Evolutionary conservation across 768 basidiomycete genomes (phyloP), one percentile per base, ranked within the genome.

Genomic region (Mrakia frigida): DNA sequence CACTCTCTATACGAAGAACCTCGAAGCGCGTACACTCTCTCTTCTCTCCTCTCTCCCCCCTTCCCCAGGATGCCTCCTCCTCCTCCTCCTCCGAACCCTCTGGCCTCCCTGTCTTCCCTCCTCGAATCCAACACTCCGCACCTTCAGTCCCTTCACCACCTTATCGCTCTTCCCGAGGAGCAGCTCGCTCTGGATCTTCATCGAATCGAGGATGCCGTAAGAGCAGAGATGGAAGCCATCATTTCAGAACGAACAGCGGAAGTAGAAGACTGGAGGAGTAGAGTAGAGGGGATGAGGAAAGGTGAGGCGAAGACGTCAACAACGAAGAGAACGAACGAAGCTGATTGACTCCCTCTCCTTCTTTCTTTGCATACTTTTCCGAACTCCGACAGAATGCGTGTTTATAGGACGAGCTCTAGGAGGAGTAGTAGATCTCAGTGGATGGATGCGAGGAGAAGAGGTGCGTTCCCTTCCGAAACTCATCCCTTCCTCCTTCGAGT

Each of bases 141-240:
- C 43, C 85, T 96, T 2, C 92, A 92, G 23, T 89, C 90, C 10
- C 86, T 96, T 6, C 93, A 95, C 83, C 86, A 88, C 0, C 92
- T 92, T 81, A 90, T 96, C 23, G 93, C 92, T 43, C 86, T 95
- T 21, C 92, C 93, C 13, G 83, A 88, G 37, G 88, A 89, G 16
- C 90, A 92, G 0, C 87, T 95, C 60, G 89, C 92, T 82, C 90
- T 92, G 82, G 94, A 97, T 77, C 86, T 95, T 43, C 85, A 87
- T 72, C 83, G 87, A 11, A 87, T 96, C 10, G 90, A 94, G 80
- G 86, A 89, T 43, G 88, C 90, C 69, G 88, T 96, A 61, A 87
- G 90, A 74, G 86, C 88, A 75, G 89, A 91, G 35, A 90, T 95
- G 21, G 91, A 93, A 79, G 84, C 85, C 7, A 90, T 92, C 80